Conservation (phyloP, 164 flowering plant genomes). For the Stephania yunnanensis region DNA sequence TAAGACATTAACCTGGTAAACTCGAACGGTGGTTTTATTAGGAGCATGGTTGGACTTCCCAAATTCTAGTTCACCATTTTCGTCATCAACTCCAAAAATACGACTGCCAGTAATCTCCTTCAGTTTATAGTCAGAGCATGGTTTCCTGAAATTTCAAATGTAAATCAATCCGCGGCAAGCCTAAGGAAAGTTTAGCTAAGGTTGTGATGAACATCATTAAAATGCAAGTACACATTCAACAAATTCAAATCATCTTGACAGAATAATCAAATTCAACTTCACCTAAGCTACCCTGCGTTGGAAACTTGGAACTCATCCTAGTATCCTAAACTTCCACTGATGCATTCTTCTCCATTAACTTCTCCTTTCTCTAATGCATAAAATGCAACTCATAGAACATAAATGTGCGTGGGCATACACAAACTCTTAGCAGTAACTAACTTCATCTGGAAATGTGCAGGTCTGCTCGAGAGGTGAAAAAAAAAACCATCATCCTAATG, state of each 20-base stretch:
- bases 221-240: no score
- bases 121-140: conserved; percentile 74
- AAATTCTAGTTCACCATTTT: conserved; percentile 40
- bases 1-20: conserved; percentile 64
- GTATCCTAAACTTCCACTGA: no score
- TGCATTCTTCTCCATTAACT: no score
- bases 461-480: not conserved
- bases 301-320: no score
- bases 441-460: not conserved
- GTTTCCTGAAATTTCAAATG: conserved; percentile 51
- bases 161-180: not conserved
- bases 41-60: conserved; percentile 39
- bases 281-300: no score
- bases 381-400: not conserved
- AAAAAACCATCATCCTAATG: no score
- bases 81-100: conserved; percentile 59
- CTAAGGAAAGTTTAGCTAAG: not conserved
- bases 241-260: no score
- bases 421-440: not conserved
- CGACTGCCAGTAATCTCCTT: conserved; percentile 97
- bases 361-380: not conserved
- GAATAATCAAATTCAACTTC: no score
- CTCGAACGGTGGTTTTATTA: conserved; percentile 62
- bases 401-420: not conserved
- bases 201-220: no score